Conservation (phyloP, 306 rosid genomes). For the Cucumis melo region DNA sequence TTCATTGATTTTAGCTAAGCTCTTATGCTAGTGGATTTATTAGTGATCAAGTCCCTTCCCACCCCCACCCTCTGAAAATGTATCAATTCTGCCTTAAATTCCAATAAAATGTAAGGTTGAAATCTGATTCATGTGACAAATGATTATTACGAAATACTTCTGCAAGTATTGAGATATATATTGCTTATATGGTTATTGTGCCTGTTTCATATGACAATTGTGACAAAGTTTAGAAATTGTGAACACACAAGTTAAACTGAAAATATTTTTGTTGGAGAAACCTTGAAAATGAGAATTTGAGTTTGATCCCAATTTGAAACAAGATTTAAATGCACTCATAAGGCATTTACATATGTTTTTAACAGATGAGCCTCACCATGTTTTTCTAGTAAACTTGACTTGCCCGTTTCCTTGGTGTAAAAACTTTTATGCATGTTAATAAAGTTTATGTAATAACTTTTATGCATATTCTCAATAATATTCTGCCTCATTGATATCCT, state of each 20-base stretch:
- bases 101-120: not conserved
- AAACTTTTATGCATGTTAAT: too few species aligned
- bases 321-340: not conserved
- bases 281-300: not conserved
- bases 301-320: not conserved
- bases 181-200: not conserved
- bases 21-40: not conserved
- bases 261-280: not conserved
- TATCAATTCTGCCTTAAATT: not conserved
- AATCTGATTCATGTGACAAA: not conserved
- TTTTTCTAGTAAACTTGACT: not conserved
- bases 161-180: not conserved
- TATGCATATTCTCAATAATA: not conserved
- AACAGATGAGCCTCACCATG: not conserved
- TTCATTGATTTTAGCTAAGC: not conserved
- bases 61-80: not conserved
- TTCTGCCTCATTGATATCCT: not conserved
- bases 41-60: not conserved
- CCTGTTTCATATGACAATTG: not conserved
- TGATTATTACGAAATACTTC: not conserved
- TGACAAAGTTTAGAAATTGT: not conserved
- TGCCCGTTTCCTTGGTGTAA: not conserved
- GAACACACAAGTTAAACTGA: not conserved
- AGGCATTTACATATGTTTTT: not conserved
- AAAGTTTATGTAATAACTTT: not conserved